Evolutionary conservation across 1,284 basidiomycete genomes (phyloP), one percentile per base, ranked within the genome.

Genomic region (Ustilago xerochloae): DNA sequence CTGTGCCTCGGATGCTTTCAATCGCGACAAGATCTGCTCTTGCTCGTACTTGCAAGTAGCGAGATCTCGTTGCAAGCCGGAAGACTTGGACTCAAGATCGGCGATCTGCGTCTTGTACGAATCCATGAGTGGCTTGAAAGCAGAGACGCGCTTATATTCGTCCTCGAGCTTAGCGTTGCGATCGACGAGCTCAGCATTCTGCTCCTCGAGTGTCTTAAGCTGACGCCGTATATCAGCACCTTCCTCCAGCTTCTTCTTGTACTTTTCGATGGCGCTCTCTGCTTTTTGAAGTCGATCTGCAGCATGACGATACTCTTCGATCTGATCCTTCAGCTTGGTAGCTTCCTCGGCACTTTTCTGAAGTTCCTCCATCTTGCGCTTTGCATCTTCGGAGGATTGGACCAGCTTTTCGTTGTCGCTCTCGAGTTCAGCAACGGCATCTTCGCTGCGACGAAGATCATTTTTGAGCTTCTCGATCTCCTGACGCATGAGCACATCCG

Each of bases 231-330:
- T 87, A 77, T 95, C 93, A 3, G 92, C 93, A 4, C 91, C 90
- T 83, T 97, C 96, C 79, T 98, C 96, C 4, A 98, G 88, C 86
- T 98, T 98, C 88, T 94, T 96, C 87, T 96, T 96, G 86, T 97
- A 97, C 85, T 98, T 99, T 85, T 98, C 94, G 88, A 97, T 93
- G 32, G 96, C 94, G 79, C 96, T 96, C 85, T 98, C 96, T 6
- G 91, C 92, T 87, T 96, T 97, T 80, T 93, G 91, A 32, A 94
- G 87, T 69, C 91, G 92, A 78, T 97, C 96, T 4, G 92, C 92
- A 4, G 93, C 91, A 85, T 97, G 94, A 28, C 63, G 58, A 50
- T 74, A 62, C 22, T 98, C 96, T 81, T 99, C 96, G 1, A 97
- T 87, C 85, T 97, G 91, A 81, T 98, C 96, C 82, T 94, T 95